Percentiles rank a stretch among this genome's conserved stretches.
Evolutionary conservation across 2,329 filamentous ascomycete species (phyloP).

Genomic region (Phoma sp.): DNA sequence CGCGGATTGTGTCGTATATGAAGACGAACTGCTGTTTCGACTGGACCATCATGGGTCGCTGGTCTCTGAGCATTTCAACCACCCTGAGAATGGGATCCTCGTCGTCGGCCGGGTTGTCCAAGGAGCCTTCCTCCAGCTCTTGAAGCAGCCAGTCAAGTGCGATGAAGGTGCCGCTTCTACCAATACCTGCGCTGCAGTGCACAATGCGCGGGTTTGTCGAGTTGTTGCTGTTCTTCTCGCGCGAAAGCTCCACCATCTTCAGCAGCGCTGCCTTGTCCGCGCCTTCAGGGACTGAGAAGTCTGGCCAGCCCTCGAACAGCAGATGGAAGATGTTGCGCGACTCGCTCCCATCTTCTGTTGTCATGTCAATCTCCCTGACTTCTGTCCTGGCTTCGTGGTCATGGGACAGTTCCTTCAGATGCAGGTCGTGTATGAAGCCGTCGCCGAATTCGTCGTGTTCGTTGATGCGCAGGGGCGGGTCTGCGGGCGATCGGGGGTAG

Average conservation of each 20-base stretch:
- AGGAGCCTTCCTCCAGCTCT: slow-evolving; percentile 77
- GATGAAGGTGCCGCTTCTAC: slow-evolving; percentile 94
- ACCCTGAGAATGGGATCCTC: slow-evolving; percentile 77
- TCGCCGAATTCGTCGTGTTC: slow-evolving; percentile 70
- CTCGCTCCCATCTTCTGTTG: slow-evolving; percentile 53
- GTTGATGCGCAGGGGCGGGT: slow-evolving; percentile 62
- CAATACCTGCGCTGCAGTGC: slow-evolving; percentile 83
- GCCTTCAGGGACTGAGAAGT: slow-evolving; percentile 81
- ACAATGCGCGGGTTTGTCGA: slow-evolving; percentile 73
- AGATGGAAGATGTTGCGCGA: slow-evolving; percentile 81
- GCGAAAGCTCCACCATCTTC: slow-evolving; percentile 72
- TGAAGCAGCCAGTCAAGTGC: slow-evolving; percentile 89
- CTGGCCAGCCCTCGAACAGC: slow-evolving; percentile 87
- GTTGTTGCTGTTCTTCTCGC: slow-evolving; percentile 60
- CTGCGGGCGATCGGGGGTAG: slow-evolving; percentile 65
- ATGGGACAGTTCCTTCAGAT: slow-evolving; percentile 62
- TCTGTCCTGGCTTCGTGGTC: slow-evolving; percentile 69
- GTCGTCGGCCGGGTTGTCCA: slow-evolving; percentile 60
- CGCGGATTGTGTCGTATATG: slow-evolving; percentile 84
- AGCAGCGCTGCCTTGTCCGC: slow-evolving; percentile 73
- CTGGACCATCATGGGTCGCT: slow-evolving; percentile 96
- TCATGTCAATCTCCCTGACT: slow-evolving; percentile 73
- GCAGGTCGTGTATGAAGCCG: slow-evolving; percentile 72
- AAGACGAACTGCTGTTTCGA: slow-evolving; percentile 84
- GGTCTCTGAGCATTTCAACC: slow-evolving; percentile 81